Percentiles rank a stretch among this genome's conserved stretches.
Conservation (phyloP, 2,329 filamentous ascomycete genomes). For the Aspergillus puulaauensis region DNA sequence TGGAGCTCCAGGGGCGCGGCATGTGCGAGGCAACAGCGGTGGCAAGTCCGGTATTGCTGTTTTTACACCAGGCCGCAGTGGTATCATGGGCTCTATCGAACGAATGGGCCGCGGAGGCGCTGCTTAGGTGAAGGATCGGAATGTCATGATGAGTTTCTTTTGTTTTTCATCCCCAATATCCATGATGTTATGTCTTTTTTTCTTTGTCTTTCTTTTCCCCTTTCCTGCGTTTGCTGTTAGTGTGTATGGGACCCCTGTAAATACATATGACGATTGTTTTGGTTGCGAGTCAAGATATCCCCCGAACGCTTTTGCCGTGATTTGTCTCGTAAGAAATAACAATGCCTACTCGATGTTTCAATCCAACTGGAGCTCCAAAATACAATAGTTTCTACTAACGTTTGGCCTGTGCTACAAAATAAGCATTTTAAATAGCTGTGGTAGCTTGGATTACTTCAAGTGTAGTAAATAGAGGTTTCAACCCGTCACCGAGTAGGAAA, state of each 20-base stretch:
- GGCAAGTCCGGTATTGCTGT: slow-evolving; percentile 38
- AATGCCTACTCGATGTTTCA: not conserved
- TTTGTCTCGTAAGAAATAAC: not conserved
- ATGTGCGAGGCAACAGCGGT: slow-evolving; percentile 37
- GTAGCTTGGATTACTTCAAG: too few species aligned
- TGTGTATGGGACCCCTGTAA: not conserved
- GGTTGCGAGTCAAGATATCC: slow-evolving; percentile 3
- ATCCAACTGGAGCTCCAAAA: not conserved
- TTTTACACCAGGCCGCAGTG: slow-evolving; percentile 56
- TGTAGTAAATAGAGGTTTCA: too few species aligned
- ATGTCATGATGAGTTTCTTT: not conserved
- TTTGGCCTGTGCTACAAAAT: not conserved
- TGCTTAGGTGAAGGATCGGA: not conserved
- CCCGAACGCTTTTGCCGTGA: not conserved
- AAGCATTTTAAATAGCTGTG: too few species aligned
- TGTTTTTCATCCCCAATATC: not conserved
- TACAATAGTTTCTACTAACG: not conserved
- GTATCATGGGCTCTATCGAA: slow-evolving; percentile 83
- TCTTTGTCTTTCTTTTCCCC: not conserved
- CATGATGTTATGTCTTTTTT: not conserved
- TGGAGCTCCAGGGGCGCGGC: slow-evolving; percentile 27
- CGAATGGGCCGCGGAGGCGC: slow-evolving; percentile 67
- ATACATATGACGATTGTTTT: not conserved
- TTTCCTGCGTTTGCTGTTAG: not conserved
- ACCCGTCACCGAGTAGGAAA: too few species aligned